Base-by-base conservation (phyloP, 1,284 basidiomycete species). In the Termitomyces sp. region DNA sequence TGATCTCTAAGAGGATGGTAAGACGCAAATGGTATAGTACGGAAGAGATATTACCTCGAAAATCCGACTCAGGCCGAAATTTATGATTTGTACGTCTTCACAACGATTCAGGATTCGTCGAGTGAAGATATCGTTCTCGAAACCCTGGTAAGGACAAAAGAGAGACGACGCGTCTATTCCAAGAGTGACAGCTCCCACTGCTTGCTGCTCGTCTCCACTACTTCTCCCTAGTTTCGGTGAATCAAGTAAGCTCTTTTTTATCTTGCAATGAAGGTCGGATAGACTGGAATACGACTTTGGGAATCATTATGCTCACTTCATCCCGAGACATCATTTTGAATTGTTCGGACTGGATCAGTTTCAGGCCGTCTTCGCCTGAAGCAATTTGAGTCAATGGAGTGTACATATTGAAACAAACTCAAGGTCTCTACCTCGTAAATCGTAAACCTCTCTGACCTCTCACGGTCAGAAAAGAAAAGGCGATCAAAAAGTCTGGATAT, bases 401-500 rank as follows among this genome's bases (percentile, higher is more conserved):
- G 31, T n/a, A n/a, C n/a, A n/a, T 19, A 21, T 18, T 37, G 33
- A 31, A 40, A 38, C 13, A 7, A 33, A 11, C 21, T 31, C 14
- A 50, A 38, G 30, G 40, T 16, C 69, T 52, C 21, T 64, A 75
- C 90, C 90, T 67, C 91, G 74, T 33, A 78, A 72, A 67, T 93
- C 90, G 65, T 93, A 93, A 10, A 91, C 81, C 52, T 81, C 78
- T 34, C 80, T 82, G 52, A 44, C 46, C 53, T 41, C 55, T 38
- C 34, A 10, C 28, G 38, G 38, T 53, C 43, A 52, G 39, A 41
- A 8, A 47, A 35, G 34, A 33, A 30, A 38, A 10, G 35, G 18
- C n/a, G n/a, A 24, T 10, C 42, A 13, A n/a, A 19, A 53, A 55
- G 30, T 24, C 8, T 42, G 37, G 10, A 52, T 31, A 65, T 60